Evolutionary conservation across 2,329 filamentous ascomycete species (phyloP).

Genomic region (Pseudopithomyces chartarum): DNA sequence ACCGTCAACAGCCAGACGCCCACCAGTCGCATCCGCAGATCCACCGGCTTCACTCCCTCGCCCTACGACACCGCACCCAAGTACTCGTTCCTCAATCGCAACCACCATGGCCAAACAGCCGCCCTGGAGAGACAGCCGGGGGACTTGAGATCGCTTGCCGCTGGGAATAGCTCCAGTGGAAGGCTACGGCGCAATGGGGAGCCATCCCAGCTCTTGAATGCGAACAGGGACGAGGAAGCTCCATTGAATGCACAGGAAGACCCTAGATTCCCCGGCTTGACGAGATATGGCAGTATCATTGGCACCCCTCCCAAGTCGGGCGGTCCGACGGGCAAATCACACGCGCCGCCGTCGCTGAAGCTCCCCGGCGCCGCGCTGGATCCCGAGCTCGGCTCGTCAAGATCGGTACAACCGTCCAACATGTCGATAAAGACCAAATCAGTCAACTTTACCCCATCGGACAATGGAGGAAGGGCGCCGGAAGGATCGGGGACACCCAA

Average conservation of each 20-base stretch:
- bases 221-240: constrained; percentile 36
- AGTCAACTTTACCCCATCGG: constrained; percentile 23
- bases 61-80: constrained; percentile 45
- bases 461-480: constrained; percentile 4
- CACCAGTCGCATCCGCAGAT: constrained; percentile 45
- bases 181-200: constrained; percentile 19
- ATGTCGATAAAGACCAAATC: constrained; percentile 17
- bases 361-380: constrained; percentile 67
- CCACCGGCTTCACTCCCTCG: constrained; percentile 38
- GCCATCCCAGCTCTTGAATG: constrained; percentile 13
- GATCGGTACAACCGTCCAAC: constrained; percentile 19
- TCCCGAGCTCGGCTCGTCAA: constrained; percentile 36
- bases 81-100: constrained; percentile 49
- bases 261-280: constrained; percentile 37
- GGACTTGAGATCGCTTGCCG: constrained; percentile 30
- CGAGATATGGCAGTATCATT: constrained; percentile 68
- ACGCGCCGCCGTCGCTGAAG: constrained; percentile 57
- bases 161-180: constrained; percentile 29
- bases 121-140: constrained; percentile 23
- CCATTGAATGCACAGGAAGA: constrained; percentile 29
- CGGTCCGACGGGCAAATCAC: constrained; percentile 22
- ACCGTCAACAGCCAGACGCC: constrained; percentile 62
- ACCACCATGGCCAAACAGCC: constrained; percentile 24
- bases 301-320: constrained; percentile 51
- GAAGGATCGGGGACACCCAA: constrained; percentile 27